Evolutionary conservation across 2,329 filamentous ascomycete species (phyloP), one percentile per base, ranked within the genome.

Genomic region (Xenoacremonium recifei): DNA sequence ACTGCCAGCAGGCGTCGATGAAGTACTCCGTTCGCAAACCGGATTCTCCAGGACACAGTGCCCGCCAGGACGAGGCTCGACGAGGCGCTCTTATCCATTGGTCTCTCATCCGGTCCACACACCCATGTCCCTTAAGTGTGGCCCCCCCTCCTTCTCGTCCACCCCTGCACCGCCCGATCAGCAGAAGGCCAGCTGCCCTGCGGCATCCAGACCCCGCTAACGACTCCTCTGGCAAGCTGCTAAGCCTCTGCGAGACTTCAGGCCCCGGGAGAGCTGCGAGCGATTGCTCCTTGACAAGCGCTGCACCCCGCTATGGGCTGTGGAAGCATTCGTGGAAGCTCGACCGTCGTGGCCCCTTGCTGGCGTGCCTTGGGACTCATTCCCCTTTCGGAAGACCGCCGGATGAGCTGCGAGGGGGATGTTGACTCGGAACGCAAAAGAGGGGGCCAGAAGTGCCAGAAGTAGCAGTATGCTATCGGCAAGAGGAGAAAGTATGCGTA

Each of bases 301-400:
- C 42, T 20, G 55, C 53, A 58, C 54, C 55, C 55, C 55, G 51
- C 55, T 57, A 57, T 49, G 51, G 36, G 42, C 46, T 54, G 45
- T 58, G 42, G 55, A 58, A 58, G 53, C 49, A 48, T 49, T 35
- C 35, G 45, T 58, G 45, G 55, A 58, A 58, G 55, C 54, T 50
- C 54, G 35, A 9, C 29, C 9, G 29, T 16, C 29, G 10, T 6
- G 7, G 7, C 7, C 7, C 29, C 29, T 31, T 31, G 29, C 6
- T 15, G 29, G 17, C 17, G 29, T 9, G 29, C n/a, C 12, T 31
- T 10, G n/a, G n/a, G n/a, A n/a, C n/a, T 47, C 45, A 51, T 51
- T 44, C 54, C 54, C 34, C 45, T 52, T 57, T 40, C 27, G 54
- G 49, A 45, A 58, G 50, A 50, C 47, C 40, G 40, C 45, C 45